Evolutionary conservation across 2,329 filamentous ascomycete genomes (phyloP), one percentile per base, ranked within the genome.

Genomic region (Lasiodiplodia sp.): DNA sequence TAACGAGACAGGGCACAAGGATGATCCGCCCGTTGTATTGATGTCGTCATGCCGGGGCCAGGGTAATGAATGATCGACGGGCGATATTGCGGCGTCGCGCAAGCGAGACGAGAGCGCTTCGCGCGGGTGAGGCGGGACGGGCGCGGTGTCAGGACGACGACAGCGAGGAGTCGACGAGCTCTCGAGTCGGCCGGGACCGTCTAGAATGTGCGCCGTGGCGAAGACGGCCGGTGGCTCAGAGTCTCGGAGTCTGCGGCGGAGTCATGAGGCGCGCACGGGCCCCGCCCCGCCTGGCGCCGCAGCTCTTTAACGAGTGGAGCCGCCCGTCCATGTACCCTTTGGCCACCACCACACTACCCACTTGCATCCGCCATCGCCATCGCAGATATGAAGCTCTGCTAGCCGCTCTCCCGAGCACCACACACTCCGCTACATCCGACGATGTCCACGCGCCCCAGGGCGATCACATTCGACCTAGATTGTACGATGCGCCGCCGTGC

Each of bases 401-500:
- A 25, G 21, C 18, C 47, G 47, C 47, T 64, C 60, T n/a, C 12
- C 8, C 28, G 44, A 63, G 44, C 58, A 63, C 8, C 44, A 10
- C n/a, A 11, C 11, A 18, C 23, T 12, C 40, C 31, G n/a, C 47
- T 52, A 28, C 44, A n/a, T 38, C 60, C 51, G 44, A 56, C 38
- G 25, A 66, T 66, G 63, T 66, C 34, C 49, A 47, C 37, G 16
- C n/a, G 31, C 37, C 38, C n/a, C 23, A 31, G 6, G 37, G 31
- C 47, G n/a, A 28, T 51, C 14, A 25, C 37, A 55, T 23, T 34
- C 38, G 37, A 56, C 21, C 63, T 56, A 55, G 49, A 56, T 18
- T 66, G 63, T 66, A 66, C 63, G 63, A 44, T 25, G 51, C 63
- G 12, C 60, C 60, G 47, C 63, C 23, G 31, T 31, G 63, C 63